These are phyloP conservation scores for Botrytis medusae DNA, from an alignment of 2,329 filamentous ascomycete genomes.

Conservation along the genomic window DNA sequence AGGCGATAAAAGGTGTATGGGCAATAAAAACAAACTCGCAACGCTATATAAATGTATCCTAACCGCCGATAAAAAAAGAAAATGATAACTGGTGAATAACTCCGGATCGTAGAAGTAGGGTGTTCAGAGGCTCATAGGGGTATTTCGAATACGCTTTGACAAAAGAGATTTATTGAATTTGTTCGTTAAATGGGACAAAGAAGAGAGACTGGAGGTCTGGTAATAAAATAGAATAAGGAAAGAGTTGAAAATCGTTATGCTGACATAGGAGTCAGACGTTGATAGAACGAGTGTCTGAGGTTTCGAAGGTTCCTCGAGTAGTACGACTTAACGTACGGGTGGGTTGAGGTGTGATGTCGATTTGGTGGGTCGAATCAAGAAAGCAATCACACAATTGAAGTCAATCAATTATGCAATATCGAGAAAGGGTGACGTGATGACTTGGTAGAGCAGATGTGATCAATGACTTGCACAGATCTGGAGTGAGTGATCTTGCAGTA, in stretches of 20 bases:
- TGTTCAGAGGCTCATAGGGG: constrained; percentile 44
- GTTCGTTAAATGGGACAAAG: constrained; percentile 39
- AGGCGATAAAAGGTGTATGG: constrained; percentile 26
- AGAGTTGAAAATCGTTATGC: constrained; percentile 40
- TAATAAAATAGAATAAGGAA: constrained; percentile 40
- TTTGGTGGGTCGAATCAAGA: constrained; percentile 30
- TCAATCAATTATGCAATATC: constrained; percentile 26
- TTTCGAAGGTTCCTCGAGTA: constrained; percentile 28
- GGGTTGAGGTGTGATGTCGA: constrained; percentile 26
- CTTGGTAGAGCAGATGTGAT: constrained; percentile 7
- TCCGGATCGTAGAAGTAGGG: constrained; percentile 41
- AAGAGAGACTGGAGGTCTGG: constrained; percentile 37
- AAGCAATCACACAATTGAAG: constrained; percentile 28
- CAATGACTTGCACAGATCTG: constrained; percentile 19
- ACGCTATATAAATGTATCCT: constrained; percentile 42
- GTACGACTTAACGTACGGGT: constrained; percentile 16
- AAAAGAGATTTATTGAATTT: constrained; percentile 51
- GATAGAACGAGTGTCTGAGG: constrained; percentile 37
- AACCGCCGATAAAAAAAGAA: constrained; percentile 36
- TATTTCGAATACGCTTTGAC: constrained; percentile 47
- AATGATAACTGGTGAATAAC: constrained; percentile 36
- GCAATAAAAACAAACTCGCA: constrained; percentile 39
- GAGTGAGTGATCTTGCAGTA: constrained; percentile 15
- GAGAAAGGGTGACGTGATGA: constrained; percentile 5
- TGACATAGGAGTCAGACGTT: constrained; percentile 39